Base-by-base conservation (phyloP, 1,284 basidiomycete genomes). In the Ganoderma multipileum region DNA sequence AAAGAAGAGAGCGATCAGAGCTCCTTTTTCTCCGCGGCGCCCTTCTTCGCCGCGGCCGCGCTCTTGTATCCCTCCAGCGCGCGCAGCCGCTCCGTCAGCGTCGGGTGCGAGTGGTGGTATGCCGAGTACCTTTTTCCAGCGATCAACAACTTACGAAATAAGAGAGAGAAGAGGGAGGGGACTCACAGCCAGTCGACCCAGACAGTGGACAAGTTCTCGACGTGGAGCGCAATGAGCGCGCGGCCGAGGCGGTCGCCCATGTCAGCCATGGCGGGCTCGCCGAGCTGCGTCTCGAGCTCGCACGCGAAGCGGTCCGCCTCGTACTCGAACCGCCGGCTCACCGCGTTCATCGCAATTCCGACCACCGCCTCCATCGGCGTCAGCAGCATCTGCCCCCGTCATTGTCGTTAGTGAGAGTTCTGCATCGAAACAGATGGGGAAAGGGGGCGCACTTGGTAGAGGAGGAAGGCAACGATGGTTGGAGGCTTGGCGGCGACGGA, bases 101-200 rank as follows among this genome's bases (percentile, higher is more conserved):
- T 97, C 2, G 95, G 96, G 80, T 98, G 96, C 62, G 93, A 95
- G 81, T 97, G 94, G 78, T 97, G 94, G 76, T 95, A 97, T 39
- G 94, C 93, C 64, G 95, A 96, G 81, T 96, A 96, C 71, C 90
- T 92, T 72, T 14, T 3, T 18, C 18, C 12, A 26, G 26, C 61
- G 11, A 70, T 42, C 65, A 54, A 47, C 26, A n/a, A 36, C 16
- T 30, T 20, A 52, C 23, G 38, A 50, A 41, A 12, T 36, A 44
- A 38, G 28, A 44, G 57, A 47, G 18, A n/a, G 57, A 58, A 63
- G 64, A 41, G n/a, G 61, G 64, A 41, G n/a, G 61, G 60, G 71
- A 86, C 91, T 78, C 73, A 94, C 87, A 96, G 80, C 92, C 92
- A 94, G 79, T 97, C 95, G 30, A 94, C 94, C 91, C 95, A 95